Conservation (phyloP, 2,329 filamentous ascomycete species). For the Colletotrichum trifolii region DNA sequence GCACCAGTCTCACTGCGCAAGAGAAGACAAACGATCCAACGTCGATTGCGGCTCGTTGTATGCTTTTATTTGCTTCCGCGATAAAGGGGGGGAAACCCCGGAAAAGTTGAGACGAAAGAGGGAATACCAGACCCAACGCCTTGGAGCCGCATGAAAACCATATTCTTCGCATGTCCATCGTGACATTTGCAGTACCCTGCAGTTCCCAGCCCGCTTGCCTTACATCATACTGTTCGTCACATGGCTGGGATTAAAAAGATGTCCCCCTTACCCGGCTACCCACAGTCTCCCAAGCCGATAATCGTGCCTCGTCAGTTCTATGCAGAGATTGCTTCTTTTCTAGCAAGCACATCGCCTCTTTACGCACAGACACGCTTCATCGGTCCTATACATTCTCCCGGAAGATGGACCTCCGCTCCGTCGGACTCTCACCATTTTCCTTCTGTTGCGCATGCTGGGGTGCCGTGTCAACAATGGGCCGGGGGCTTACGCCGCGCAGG, state of each 20-base stretch:
- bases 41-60: constrained; percentile 11
- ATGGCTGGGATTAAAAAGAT: background rate
- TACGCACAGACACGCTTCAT: constrained; percentile 1
- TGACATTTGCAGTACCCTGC: constrained; percentile 24
- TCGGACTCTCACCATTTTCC: constrained; percentile 65
- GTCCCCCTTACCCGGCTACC: no score
- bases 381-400: constrained; percentile 70
- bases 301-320: background rate
- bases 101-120: background rate
- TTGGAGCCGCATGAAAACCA: constrained; percentile 26
- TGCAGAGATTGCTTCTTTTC: constrained; percentile 9
- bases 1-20: background rate
- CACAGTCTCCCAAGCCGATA: background rate
- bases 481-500: constrained; percentile 78
- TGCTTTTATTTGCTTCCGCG: constrained; percentile 15
- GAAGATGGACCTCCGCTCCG: constrained; percentile 76
- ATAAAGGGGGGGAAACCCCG: background rate
- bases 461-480: constrained; percentile 69
- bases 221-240: constrained; percentile 27
- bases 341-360: background rate
- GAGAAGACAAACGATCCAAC: background rate
- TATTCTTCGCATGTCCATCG: constrained; percentile 21
- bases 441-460: constrained; percentile 38
- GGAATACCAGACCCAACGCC: constrained; percentile 24
- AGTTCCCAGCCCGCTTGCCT: constrained; percentile 24